phyloP scores from a whole-genome alignment of 768 basidiomycete genomes.

The Rhodotorula paludigena region DNA sequence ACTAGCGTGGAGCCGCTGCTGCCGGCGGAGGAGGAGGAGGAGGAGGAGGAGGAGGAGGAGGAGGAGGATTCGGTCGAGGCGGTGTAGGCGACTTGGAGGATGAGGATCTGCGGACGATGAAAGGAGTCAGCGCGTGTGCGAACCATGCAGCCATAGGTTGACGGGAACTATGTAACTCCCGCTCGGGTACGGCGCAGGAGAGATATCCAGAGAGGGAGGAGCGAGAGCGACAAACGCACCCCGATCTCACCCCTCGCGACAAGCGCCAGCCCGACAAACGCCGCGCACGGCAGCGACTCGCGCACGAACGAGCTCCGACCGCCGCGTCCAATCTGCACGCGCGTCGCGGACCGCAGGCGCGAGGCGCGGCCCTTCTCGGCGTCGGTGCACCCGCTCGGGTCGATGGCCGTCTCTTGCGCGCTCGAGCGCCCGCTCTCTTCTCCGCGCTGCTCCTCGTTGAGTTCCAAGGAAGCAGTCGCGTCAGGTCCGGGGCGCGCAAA shows the following conservation, averaged over 20 bases:
- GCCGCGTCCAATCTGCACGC: not conserved
- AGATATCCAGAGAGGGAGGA: slow-evolving; percentile 27
- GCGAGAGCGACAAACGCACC: slow-evolving; percentile 44
- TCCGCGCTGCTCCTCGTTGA: not conserved
- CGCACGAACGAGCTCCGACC: not conserved
- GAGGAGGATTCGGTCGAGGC: not conserved
- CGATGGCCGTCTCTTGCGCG: no score
- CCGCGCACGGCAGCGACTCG: slow-evolving; percentile 45
- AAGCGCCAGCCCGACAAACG: slow-evolving; percentile 58
- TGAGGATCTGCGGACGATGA: slow-evolving; percentile 45
- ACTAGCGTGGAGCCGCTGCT: slow-evolving; percentile 10
- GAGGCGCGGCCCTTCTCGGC: not conserved
- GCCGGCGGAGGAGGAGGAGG: slow-evolving; percentile 3
- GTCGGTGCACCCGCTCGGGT: slow-evolving; percentile 48
- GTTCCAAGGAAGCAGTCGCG: not conserved
- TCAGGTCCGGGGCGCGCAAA: not conserved
- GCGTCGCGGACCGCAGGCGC: not conserved
- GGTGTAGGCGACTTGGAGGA: slow-evolving; percentile 51
- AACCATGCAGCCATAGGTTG: no score
- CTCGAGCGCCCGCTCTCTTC: no score
- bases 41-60: slow-evolving; percentile 10
- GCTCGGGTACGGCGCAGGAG: no score
- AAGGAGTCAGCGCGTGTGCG: not conserved
- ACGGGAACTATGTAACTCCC: no score
- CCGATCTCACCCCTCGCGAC: slow-evolving; percentile 67